Conservation (phyloP, 192 early-diverging fungal species). For the Coemansia sp. region DNA sequence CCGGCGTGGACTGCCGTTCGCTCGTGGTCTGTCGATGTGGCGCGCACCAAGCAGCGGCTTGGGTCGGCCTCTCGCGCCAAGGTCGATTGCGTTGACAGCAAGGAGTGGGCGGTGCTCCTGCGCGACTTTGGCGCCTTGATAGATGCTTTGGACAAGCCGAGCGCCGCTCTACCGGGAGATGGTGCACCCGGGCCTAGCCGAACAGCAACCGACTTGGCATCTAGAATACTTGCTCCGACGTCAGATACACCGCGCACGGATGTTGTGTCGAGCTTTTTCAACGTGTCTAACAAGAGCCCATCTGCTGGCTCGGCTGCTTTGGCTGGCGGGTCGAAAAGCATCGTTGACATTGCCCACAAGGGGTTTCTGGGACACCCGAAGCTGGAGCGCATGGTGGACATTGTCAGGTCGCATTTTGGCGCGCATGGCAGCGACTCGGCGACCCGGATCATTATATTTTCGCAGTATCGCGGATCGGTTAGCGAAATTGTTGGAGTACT, state of each 20-base stretch:
- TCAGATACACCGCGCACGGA: conserved; percentile 22
- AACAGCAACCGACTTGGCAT: not conserved
- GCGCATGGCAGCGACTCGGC: conserved; percentile 30
- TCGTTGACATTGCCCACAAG: conserved; percentile 16
- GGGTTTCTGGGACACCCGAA: conserved; percentile 77
- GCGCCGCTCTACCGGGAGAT: not conserved
- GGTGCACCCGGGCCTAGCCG: not conserved
- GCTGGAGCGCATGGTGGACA: conserved; percentile 60
- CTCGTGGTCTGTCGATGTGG: conserved; percentile 35
- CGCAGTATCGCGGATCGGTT: conserved; percentile 79
- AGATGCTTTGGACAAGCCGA: conserved; percentile 23
- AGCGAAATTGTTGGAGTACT: conserved; percentile 75
- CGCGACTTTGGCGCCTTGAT: conserved; percentile 28
- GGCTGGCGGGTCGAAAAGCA: conserved; percentile 1
- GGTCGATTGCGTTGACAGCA: conserved; percentile 44
- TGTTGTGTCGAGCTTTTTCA: conserved; percentile 48
- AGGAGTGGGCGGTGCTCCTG: conserved; percentile 37
- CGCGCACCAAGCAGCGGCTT: conserved; percentile 23
- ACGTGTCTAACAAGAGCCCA: conserved; percentile 15
- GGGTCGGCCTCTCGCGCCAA: conserved; percentile 41
- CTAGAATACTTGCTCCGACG: not conserved
- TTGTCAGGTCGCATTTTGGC: conserved; percentile 70
- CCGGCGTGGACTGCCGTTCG: conserved; percentile 42
- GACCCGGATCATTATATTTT: conserved; percentile 82
- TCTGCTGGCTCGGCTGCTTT: not conserved